These are phyloP conservation scores for Saccharomycopsis lassenensis DNA, from an alignment of 805 yeast species.

Conservation along the genomic window DNA sequence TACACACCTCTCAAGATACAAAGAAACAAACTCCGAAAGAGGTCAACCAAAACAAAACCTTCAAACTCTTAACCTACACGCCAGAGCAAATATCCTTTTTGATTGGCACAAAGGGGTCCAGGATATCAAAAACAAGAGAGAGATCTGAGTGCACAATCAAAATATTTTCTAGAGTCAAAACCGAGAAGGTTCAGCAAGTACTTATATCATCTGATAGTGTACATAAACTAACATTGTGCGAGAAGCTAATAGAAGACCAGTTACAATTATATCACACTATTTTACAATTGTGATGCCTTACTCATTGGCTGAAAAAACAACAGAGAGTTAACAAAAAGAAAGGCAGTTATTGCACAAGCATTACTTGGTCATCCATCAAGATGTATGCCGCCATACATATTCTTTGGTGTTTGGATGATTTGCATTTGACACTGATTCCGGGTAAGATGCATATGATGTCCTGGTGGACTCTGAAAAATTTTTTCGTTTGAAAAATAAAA, in stretches of 20 bases:
- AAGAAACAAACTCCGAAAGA: too few relatives aligned
- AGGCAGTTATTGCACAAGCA: not conserved
- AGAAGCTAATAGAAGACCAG: not conserved
- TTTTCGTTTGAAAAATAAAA: not conserved
- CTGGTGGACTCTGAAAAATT: too few relatives aligned
- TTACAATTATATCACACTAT: slow-evolving; percentile 12
- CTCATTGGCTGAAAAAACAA: not conserved
- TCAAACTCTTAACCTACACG: too few relatives aligned
- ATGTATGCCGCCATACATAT: not conserved
- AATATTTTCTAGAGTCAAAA: slow-evolving; percentile 27
- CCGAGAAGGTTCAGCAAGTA: slow-evolving; percentile 15
- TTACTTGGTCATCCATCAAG: not conserved
- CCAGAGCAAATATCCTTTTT: slow-evolving; percentile 31
- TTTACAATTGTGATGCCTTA: slow-evolving; percentile 10
- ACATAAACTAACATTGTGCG: slow-evolving; percentile 10
- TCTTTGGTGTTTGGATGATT: not conserved
- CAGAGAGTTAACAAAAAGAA: slow-evolving; percentile 2
- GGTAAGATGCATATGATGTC: not conserved
- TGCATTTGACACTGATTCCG: not conserved
- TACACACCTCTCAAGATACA: too few relatives aligned
- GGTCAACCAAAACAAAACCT: too few relatives aligned
- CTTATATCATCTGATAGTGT: too few relatives aligned
- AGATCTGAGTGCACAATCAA: slow-evolving; percentile 29
- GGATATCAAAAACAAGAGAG: slow-evolving; percentile 28
- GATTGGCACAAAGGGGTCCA: slow-evolving; percentile 34